Evolutionary conservation across 1,139 yeast genomes (phyloP), one percentile per base, ranked within the genome.

Genomic region (Diutina pseudorugosa): DNA sequence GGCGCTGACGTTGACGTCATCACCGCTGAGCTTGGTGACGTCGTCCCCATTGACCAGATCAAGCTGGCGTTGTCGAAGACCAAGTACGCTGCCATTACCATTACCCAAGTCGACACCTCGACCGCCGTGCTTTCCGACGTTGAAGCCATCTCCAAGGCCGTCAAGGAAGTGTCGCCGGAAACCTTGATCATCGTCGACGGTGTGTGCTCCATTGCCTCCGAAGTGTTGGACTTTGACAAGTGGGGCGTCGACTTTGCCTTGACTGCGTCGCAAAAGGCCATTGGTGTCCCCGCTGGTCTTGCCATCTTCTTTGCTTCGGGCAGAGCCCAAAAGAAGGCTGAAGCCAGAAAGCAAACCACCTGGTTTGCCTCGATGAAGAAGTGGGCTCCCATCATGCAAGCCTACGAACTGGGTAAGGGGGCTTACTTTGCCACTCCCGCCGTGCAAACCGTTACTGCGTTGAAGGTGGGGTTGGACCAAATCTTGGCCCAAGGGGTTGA

Each of bases 401-500:
- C 91, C 47, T 90, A 89, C 70, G 97, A 91, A 71, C 68, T 80
- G 52, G 94, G 94, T 43, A 74, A 76, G 58, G 86, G 88, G 33
- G 87, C 93, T 12, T 91, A 91, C 72, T 91, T 90, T 66, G 96
- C 97, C 19, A 91, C 97, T 6, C 97, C 96, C 8, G 87, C 97
- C 1, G 85, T 89, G 51, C 97, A 90, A 71, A 78, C 87, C 56
- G 73, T 91, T 56, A 86, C 86, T 61, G 90, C 96, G 14, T 77
- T 89, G 62, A 83, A 83, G 65, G 88, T 80, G 6, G 83, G 96
- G 3, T 76, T 90, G 59, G 79, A 78, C 55, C 91, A 86, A 65
- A 84, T 90, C 58, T 73, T 90, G 54, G 64, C 74, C 30, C 75
- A 72, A 56, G 68, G 85, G 8, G 70, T 91, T 57, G 83, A 79